Evolutionary conservation across 202 grass and related monocot species (phyloP), one percentile per base, ranked within the genome.

Genomic region (Sporobolus alterniflorus): DNA sequence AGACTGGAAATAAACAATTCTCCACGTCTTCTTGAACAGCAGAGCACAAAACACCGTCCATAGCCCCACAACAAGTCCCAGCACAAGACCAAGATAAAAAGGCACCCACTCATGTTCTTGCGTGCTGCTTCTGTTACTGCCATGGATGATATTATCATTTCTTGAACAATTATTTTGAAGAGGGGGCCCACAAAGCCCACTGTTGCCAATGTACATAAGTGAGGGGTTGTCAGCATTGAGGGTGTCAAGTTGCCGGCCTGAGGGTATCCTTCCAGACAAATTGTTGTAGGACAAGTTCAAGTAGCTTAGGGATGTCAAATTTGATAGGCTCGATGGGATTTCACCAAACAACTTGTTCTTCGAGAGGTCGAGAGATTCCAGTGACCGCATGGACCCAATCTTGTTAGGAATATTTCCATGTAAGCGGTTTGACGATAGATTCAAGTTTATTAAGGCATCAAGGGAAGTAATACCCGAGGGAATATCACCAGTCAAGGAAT

Each of bases 281-380:
- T 83, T 79, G 48, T 90, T 91, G 18, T 81, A 49, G 2, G 84
- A 85, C 3, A 91, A 15, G 24, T 91, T 57, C 46, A 91, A 60
- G 9, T 43, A 76, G 60, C 71, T 68, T 3, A 92, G 57, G 32
- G 11, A 92, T 15, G 67, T 39, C 15, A 92, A 14, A 30, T 67
- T n/a, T 7, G 77, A 46, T 21, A 83, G 29, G 48, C 12, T 43
- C 0, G 1, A 15, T 18, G 71, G 61, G 10, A 83, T 67, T 49
- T 10, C 18, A 75, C 72, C 63, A 25, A 30, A 33, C 28, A 84
- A 47, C 3, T 24, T 84, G 32, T 84, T 84, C 26, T 18, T 11
- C 2, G 32, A 6, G 4, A 83, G 21, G 12, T 83, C 80, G 1
- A 82, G 15, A 32, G 72, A 62, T 32, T 62, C 59, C 28, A 62